Evolutionary conservation across 2,329 filamentous ascomycete genomes (phyloP).

Genomic region (Diplodia scrobiculata): DNA sequence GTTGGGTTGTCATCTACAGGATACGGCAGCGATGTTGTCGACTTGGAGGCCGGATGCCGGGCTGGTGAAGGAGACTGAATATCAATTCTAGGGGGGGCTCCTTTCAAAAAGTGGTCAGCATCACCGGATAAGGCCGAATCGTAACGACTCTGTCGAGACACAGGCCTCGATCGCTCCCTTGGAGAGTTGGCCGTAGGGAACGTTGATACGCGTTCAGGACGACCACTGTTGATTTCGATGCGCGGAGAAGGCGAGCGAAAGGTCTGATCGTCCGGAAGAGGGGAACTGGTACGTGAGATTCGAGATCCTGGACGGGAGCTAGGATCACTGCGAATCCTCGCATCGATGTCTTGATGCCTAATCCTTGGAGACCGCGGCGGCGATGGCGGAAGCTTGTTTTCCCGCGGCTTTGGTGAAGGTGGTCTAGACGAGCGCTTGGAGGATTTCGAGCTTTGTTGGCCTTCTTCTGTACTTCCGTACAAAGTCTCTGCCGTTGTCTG

Average conservation of each 20-base stretch:
- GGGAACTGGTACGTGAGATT: slow-evolving; percentile 30
- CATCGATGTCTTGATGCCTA: slow-evolving; percentile 35
- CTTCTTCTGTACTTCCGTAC: slow-evolving; percentile 25
- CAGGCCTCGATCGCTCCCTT: slow-evolving; percentile 36
- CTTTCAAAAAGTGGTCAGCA: slow-evolving; percentile 33
- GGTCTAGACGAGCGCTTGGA: slow-evolving; percentile 32
- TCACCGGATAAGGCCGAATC: slow-evolving; percentile 36
- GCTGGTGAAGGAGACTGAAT: slow-evolving; percentile 41
- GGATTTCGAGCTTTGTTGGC: slow-evolving; percentile 1
- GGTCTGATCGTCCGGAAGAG: slow-evolving; percentile 11
- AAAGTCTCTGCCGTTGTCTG: slow-evolving; percentile 25
- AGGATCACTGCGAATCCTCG: slow-evolving; percentile 35
- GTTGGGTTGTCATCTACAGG: slow-evolving; percentile 48
- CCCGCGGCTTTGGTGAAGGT: slow-evolving; percentile 37
- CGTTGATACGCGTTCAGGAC: slow-evolving; percentile 1
- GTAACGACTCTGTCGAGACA: slow-evolving; percentile 37
- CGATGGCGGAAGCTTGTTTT: slow-evolving; percentile 27
- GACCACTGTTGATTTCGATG: slow-evolving; percentile 9
- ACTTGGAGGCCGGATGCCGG: slow-evolving; percentile 34
- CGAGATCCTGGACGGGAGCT: slow-evolving; percentile 31
- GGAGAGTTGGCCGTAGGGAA: slow-evolving; percentile 17
- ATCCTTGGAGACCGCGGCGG: slow-evolving; percentile 40
- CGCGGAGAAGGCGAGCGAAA: slow-evolving; percentile 7
- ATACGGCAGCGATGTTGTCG: slow-evolving; percentile 46
- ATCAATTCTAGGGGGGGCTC: slow-evolving; percentile 35